Percentiles rank a stretch among this genome's conserved stretches.
phyloP scores from a whole-genome alignment of 176 grass and related monocot species.

The Cenchrus purpureus region DNA sequence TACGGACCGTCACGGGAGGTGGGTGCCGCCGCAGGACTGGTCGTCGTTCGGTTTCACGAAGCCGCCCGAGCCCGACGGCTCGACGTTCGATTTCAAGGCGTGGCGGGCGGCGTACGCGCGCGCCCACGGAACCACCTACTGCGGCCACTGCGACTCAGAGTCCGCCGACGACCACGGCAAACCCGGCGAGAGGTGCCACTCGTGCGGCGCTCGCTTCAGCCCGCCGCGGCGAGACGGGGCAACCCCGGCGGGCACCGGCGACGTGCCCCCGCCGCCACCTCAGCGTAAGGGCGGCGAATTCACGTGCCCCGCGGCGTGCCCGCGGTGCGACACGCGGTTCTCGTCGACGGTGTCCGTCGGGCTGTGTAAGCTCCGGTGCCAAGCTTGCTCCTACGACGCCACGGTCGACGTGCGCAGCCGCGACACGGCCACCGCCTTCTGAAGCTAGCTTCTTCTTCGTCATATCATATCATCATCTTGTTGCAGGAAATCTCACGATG shows the following conservation, averaged over 20 bases:
- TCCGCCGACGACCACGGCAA: background rate
- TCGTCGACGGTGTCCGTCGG: too few relatives aligned
- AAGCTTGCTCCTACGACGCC: background rate
- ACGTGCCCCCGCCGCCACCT: background rate
- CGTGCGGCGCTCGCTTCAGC: background rate
- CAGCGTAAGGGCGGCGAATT: background rate
- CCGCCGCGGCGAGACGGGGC: background rate
- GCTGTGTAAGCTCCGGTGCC: background rate
- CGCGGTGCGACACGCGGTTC: background rate
- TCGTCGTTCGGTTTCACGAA: background rate
- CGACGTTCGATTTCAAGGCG: background rate
- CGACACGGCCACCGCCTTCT: background rate
- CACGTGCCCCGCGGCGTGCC: background rate
- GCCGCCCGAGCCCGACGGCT: background rate
- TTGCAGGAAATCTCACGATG: background rate
- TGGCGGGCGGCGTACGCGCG: background rate
- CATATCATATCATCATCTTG: background rate
- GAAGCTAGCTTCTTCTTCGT: background rate
- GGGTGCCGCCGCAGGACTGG: background rate
- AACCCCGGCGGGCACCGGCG: background rate
- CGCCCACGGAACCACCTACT: background rate
- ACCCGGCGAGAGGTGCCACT: background rate
- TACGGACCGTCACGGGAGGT: too few relatives aligned
- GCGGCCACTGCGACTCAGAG: background rate
- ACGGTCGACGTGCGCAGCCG: conserved; percentile 10